Conservation (phyloP, 2,329 filamentous ascomycete genomes). For the Venturia effusa region DNA sequence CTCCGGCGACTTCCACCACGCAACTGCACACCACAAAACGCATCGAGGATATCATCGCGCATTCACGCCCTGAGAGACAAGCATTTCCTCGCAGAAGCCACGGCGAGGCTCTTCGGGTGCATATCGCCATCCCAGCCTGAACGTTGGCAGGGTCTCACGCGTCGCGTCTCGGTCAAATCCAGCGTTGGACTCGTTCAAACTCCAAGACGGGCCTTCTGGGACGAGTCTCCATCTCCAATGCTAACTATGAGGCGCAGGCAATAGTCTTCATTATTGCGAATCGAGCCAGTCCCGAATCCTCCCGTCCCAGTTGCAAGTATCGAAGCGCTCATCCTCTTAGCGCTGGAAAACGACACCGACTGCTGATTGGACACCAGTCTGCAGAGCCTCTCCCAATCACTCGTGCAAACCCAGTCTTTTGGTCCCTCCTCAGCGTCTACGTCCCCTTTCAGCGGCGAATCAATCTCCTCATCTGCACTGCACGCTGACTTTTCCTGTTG, state of each 20-base stretch:
- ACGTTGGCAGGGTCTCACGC: not conserved
- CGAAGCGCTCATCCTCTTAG: not conserved
- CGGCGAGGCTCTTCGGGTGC: not conserved
- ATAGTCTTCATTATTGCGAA: not conserved
- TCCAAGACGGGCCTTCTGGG: not conserved
- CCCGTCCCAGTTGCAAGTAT: not conserved
- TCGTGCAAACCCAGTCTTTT: not conserved
- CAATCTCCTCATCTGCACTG: not conserved
- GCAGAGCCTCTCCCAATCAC: not conserved
- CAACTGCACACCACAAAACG: not conserved
- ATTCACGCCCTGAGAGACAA: not conserved
- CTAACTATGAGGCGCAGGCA: not conserved
- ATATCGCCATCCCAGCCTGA: not conserved
- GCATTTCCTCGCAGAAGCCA: not conserved
- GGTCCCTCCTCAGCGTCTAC: not conserved
- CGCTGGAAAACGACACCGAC: not conserved
- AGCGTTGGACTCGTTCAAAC: constrained; percentile 6
- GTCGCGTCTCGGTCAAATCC: constrained; percentile 15
- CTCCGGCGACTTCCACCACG: not conserved
- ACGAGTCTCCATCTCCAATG: not conserved
- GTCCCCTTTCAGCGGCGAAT: not conserved
- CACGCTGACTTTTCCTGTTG: not conserved
- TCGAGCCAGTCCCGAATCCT: not conserved
- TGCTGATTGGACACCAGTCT: not conserved
- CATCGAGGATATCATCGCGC: not conserved